Conservation (phyloP, 495 filamentous ascomycete genomes). For the Penicillium roqueforti region DNA sequence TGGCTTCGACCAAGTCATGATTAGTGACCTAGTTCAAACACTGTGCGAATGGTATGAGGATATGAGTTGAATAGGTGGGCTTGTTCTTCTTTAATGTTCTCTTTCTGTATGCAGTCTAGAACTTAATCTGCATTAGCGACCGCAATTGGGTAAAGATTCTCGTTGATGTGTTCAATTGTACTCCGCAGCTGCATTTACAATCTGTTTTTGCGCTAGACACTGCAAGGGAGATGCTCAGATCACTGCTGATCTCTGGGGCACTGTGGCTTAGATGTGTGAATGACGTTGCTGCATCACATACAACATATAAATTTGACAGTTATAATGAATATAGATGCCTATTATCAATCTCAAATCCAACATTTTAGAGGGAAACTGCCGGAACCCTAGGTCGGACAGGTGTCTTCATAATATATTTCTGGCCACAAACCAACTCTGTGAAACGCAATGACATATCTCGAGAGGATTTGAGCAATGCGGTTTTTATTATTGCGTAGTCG, state of each 20-base stretch:
- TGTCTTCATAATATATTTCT: neutral
- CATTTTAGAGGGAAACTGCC: neutral
- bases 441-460: neutral
- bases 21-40: neutral
- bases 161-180: neutral
- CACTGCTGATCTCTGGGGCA: neutral
- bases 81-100: neutral
- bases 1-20: conserved; percentile 11
- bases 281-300: neutral
- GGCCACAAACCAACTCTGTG: neutral
- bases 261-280: neutral
- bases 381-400: neutral
- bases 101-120: neutral
- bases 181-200: conserved; percentile 4
- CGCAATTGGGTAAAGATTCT: neutral
- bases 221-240: conserved; percentile 6
- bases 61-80: neutral
- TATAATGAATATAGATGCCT: neutral
- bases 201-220: neutral
- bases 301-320: neutral
- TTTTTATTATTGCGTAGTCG: too few relatives aligned
- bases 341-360: neutral
- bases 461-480: too few relatives aligned
- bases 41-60: neutral
- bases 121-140: neutral